Conservation (phyloP, 179 eudicot genomes). For the Silene vulgaris region DNA sequence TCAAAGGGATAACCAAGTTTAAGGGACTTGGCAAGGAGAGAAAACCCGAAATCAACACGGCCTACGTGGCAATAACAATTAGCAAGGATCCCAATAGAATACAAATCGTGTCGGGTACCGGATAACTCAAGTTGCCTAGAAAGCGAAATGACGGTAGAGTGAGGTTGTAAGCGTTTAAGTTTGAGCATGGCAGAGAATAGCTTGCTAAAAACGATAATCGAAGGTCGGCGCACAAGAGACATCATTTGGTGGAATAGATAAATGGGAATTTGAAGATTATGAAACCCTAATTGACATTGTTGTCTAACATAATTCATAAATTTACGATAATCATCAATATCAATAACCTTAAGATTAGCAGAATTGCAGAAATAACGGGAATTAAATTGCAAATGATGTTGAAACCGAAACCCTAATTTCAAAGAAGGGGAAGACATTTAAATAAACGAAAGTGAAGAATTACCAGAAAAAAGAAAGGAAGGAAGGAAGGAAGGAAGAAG, state of each 20-base stretch:
- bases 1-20: conserved; percentile 19
- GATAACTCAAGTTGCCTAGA: background rate
- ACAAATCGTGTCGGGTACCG: background rate
- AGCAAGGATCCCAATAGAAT: background rate
- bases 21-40: conserved; percentile 17
- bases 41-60: conserved; percentile 17
- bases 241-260: background rate
- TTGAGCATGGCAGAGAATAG: background rate
- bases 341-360: too few species aligned
- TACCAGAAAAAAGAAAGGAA: too few species aligned
- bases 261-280: background rate
- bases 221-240: background rate
- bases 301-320: background rate
- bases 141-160: background rate
- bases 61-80: conserved; percentile 2
- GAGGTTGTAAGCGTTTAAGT: background rate
- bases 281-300: background rate
- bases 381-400: too few species aligned
- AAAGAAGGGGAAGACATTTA: too few species aligned
- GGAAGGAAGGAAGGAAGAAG: too few species aligned
- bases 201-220: background rate
- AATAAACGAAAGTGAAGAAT: too few species aligned
- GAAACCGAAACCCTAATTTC: too few species aligned
- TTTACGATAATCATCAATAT: too few species aligned
- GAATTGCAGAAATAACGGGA: too few species aligned